Conservation (phyloP, 2,329 filamentous ascomycete genomes). For the Fusarium agapanthi region DNA sequence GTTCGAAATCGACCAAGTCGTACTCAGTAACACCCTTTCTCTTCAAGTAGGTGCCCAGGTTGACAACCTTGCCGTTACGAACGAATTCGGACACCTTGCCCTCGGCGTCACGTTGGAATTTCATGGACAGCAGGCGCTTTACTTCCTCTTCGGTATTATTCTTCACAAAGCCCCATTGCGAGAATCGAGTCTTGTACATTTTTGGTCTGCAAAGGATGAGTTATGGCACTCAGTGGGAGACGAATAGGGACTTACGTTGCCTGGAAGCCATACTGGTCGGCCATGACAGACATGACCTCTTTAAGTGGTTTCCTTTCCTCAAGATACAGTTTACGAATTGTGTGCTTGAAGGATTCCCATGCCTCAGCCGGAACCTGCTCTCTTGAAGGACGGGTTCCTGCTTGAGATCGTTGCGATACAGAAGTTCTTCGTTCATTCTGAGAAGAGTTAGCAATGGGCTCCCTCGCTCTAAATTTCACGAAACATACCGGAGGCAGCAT, state of each 20-base stretch:
- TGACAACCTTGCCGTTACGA: slow-evolving; percentile 61
- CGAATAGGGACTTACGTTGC: slow-evolving; percentile 53
- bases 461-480: no score
- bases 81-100: slow-evolving; percentile 63
- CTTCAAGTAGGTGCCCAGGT: slow-evolving; percentile 61
- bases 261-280: slow-evolving; percentile 57
- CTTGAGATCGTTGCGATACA: slow-evolving; percentile 43
- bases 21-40: slow-evolving; percentile 63
- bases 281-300: slow-evolving; percentile 62
- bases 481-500: slow-evolving; percentile 41
- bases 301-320: slow-evolving; percentile 61
- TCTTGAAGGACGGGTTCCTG: slow-evolving; percentile 49
- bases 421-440: slow-evolving; percentile 44
- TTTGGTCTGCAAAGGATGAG: slow-evolving; percentile 52
- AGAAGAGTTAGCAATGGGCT: slow-evolving; percentile 7
- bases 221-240: neutral
- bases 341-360: slow-evolving; percentile 59
- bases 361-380: slow-evolving; percentile 56
- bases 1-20: slow-evolving; percentile 58
- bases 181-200: slow-evolving; percentile 66
- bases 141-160: slow-evolving; percentile 64
- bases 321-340: slow-evolving; percentile 56
- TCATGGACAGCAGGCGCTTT: slow-evolving; percentile 59
- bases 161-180: slow-evolving; percentile 64
- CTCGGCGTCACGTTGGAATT: slow-evolving; percentile 61